These are phyloP conservation scores for Wallacemonas sp. DNA, from an alignment of 208 protist genomes.

Conservation along the genomic window DNA sequence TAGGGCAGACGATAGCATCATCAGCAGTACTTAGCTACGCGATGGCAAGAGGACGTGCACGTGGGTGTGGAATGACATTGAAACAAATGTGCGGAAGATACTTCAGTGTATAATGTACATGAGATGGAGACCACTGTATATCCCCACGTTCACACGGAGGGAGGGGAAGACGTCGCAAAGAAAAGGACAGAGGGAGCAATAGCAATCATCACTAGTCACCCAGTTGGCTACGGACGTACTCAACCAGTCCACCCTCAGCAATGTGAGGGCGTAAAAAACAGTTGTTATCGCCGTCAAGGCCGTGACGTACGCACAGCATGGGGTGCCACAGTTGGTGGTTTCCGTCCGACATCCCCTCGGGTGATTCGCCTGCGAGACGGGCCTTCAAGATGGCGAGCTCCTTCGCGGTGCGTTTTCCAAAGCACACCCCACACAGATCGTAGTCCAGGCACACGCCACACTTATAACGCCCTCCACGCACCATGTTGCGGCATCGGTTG, in stretches of 20 bases:
- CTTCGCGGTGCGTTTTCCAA: slow-evolving; percentile 17
- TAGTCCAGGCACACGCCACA: slow-evolving; percentile 80
- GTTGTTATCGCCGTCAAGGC: slow-evolving; percentile 29
- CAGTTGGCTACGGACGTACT: not conserved
- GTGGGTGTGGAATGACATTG: not conserved
- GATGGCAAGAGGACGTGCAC: not conserved
- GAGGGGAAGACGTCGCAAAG: too few species aligned
- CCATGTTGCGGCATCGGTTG: slow-evolving; percentile 57
- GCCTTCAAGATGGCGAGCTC: slow-evolving; percentile 13
- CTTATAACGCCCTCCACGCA: slow-evolving; percentile 77
- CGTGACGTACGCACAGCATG: slow-evolving; percentile 49
- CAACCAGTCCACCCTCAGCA: not conserved
- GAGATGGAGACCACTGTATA: too few species aligned
- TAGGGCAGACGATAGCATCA: too few species aligned
- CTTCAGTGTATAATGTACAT: not conserved
- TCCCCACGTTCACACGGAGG: too few species aligned
- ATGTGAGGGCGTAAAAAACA: slow-evolving; percentile 26
- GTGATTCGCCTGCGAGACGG: not conserved
- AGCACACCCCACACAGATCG: slow-evolving; percentile 71
- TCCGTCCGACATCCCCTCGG: not conserved
- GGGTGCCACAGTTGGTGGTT: slow-evolving; percentile 39
- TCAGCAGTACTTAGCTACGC: too few species aligned
- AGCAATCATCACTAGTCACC: slow-evolving; percentile 8
- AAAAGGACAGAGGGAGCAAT: too few species aligned
- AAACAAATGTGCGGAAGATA: not conserved